Evolutionary conservation across 2,329 filamentous ascomycete genomes (phyloP), one percentile per base, ranked within the genome.

Genomic region (Sporothrix globosa): DNA sequence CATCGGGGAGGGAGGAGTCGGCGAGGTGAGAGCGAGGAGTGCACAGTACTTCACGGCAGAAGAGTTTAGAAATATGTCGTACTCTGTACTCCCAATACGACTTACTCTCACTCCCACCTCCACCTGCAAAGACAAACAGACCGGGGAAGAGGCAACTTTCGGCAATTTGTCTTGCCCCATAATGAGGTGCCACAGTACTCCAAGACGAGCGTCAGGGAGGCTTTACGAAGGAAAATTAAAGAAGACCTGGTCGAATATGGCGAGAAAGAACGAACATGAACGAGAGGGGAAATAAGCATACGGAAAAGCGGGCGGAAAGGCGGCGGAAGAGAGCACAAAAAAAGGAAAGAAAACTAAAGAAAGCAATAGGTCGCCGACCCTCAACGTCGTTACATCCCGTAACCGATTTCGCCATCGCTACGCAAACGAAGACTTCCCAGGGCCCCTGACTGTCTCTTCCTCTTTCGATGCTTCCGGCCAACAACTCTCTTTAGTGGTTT

Each of bases 391-490:
- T 39, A 44, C 56, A 61, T 44, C 56, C 56, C 56, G 34, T 6
- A 24, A 61, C n/a, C 34, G 56, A 61, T 61, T 61, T 61, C 56
- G 56, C 56, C 56, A 61, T 61, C 34, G 56, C 19, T 61, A 11
- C 4, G n/a, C 19, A 61, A 61, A 61, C 56, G 56, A 61, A 24
- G 21, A 52, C 19, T 9, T n/a, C 52, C 52, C 52, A 24, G 27
- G 11, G 17, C 52, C 52, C 21, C 52, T 54, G 34, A 34, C 34
- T 1, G 27, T 30, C 5, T 34, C 6, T 9, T 34, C 34, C 34
- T 34, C 34, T 34, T 34, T 34, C 34, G 34, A 7, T 9, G 34
- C 34, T 34, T 34, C 34, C 7, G 5, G 27, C 24, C 52, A 27
- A 27, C 52, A 10, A 53, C 53, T 58, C 27, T 24, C n/a, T 7